Percentiles rank a stretch among this genome's conserved stretches.
phyloP scores from a whole-genome alignment of 192 early-diverging fungal genomes.

The Podila epicladia region DNA sequence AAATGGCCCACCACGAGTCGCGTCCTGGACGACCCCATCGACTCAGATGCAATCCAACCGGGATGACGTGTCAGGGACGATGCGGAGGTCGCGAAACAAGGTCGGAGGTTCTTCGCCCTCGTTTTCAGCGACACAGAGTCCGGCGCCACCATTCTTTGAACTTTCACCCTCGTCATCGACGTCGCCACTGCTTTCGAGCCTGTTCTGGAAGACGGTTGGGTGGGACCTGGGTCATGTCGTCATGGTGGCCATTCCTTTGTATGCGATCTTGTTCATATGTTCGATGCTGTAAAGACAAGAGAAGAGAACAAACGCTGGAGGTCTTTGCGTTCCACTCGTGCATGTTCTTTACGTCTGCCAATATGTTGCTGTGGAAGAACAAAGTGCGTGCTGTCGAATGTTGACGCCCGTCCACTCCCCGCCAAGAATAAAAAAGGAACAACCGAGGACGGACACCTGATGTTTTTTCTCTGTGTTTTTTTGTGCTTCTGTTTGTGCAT shows the following conservation, averaged over 20 bases:
- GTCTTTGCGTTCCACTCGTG: background rate
- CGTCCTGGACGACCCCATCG: background rate
- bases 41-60: background rate
- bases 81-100: background rate
- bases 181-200: conserved; percentile 8
- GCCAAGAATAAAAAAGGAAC: no score
- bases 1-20: background rate
- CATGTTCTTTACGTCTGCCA: background rate
- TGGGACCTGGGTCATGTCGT: conserved; percentile 34
- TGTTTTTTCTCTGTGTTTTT: background rate
- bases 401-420: no score
- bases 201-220: conserved; percentile 29
- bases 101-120: background rate
- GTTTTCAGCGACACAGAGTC: background rate
- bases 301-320: no score
- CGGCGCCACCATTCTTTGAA: background rate
- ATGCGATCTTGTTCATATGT: conserved; percentile 16
- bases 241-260: conserved; percentile 24
- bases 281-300: conserved; percentile 13
- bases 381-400: no score
- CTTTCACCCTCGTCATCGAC: background rate
- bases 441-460: background rate
- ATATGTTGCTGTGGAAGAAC: background rate
- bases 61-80: background rate
- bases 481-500: no score